Evolutionary conservation across 2,329 filamentous ascomycete species (phyloP).

Genomic region (Aspergillus aculeatus): DNA sequence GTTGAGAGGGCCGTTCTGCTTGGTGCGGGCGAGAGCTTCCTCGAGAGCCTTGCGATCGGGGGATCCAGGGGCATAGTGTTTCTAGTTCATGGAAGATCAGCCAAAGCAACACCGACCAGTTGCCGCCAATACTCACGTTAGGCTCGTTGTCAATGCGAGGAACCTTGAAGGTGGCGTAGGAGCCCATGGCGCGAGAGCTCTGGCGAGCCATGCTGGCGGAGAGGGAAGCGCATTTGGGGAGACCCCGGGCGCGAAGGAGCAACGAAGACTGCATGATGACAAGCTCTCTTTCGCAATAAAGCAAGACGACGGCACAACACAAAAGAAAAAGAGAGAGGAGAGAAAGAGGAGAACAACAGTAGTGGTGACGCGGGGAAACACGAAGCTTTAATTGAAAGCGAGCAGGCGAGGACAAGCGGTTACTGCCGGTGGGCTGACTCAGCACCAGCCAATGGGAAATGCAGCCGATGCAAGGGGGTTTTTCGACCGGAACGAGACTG

Average conservation of each 20-base stretch:
- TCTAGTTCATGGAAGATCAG: slow-evolving; percentile 52
- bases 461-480: neutral
- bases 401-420: neutral
- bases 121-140: slow-evolving; percentile 65
- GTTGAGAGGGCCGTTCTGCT: slow-evolving; percentile 68
- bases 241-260: slow-evolving; percentile 28
- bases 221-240: slow-evolving; percentile 20
- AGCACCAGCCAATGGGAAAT: neutral
- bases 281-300: neutral
- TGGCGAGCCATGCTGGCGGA: slow-evolving; percentile 20
- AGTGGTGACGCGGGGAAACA: neutral
- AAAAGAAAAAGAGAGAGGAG: neutral
- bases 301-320: neutral
- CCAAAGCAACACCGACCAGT: neutral
- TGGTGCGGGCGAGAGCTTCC: slow-evolving; percentile 68
- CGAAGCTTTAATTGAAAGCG: neutral
- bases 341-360: neutral
- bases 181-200: slow-evolving; percentile 43
- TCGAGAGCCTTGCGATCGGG: slow-evolving; percentile 73
- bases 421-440: neutral
- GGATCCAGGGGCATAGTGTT: slow-evolving; percentile 85
- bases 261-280: slow-evolving; percentile 31
- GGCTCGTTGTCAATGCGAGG: slow-evolving; percentile 88
- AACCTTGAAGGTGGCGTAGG: slow-evolving; percentile 80
- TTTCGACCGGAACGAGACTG: neutral